Evolutionary conservation across 2,329 filamentous ascomycete genomes (phyloP).

Genomic region (Plectosphaerella cucumerina): DNA sequence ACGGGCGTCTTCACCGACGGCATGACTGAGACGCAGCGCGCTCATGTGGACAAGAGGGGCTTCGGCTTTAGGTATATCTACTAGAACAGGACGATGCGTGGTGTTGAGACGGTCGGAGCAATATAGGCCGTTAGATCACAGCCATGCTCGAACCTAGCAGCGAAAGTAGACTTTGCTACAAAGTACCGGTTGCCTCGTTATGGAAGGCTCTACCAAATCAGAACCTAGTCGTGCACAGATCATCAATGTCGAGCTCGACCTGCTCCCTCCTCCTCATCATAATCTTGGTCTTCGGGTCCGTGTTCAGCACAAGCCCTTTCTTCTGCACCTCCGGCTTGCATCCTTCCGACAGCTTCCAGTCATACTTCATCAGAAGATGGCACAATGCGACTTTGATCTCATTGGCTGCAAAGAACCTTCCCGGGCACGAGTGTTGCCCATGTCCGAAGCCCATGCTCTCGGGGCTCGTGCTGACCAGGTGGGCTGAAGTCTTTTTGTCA

Average conservation of each 20-base stretch:
- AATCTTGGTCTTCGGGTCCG: constrained; percentile 4
- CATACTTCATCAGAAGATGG: constrained; percentile 35
- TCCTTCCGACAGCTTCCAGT: constrained; percentile 15
- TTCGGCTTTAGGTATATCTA: constrained; percentile 25
- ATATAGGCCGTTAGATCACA: no score
- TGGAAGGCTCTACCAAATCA: no score
- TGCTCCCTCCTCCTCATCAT: constrained; percentile 4
- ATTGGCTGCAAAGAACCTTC: constrained; percentile 39
- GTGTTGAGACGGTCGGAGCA: no score
- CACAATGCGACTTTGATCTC: constrained; percentile 41
- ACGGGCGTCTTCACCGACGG: constrained; percentile 10
- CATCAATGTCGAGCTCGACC: constrained; percentile 8
- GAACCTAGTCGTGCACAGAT: no score
- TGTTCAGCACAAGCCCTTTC: not conserved
- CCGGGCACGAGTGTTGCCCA: constrained; percentile 34
- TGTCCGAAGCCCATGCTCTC: constrained; percentile 30
- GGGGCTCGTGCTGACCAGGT: constrained; percentile 35
- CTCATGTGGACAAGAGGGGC: constrained; percentile 10
- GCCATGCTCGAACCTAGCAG: no score
- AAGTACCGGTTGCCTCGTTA: no score
- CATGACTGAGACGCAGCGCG: constrained; percentile 3
- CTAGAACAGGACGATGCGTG: no score
- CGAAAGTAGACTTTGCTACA: no score
- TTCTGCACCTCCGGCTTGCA: constrained; percentile 4
- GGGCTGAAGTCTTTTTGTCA: constrained; percentile 19